phyloP scores from a whole-genome alignment of 2,329 filamentous ascomycete species.

The Dothiorella sarmentorum region DNA sequence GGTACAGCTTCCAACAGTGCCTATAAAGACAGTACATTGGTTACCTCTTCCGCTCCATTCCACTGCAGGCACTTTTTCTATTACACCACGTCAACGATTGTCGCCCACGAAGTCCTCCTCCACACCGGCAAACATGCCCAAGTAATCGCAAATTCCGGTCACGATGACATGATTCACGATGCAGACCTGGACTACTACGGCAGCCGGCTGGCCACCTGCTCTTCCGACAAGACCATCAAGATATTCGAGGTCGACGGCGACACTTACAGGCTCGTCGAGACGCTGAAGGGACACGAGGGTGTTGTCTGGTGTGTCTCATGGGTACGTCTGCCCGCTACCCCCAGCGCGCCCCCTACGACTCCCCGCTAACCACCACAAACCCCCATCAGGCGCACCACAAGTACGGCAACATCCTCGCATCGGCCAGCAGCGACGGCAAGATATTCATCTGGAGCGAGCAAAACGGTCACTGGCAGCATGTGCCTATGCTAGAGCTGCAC shows the following conservation, averaged over 20 bases:
- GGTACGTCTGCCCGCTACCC: constrained; percentile 44
- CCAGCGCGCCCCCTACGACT: neutral
- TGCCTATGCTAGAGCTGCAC: constrained; percentile 91
- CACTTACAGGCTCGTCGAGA: constrained; percentile 83
- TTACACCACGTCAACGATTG: constrained; percentile 3
- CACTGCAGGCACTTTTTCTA: constrained; percentile 16
- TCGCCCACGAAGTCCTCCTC: constrained; percentile 7
- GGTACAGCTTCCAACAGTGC: too few species aligned
- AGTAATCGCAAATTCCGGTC: constrained; percentile 79
- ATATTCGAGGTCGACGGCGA: constrained; percentile 98
- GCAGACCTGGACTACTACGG: constrained; percentile 98
- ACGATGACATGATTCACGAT: constrained; percentile 99
- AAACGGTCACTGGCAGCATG: constrained; percentile 59
- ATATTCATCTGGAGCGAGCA: constrained; percentile 98
- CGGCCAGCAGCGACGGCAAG: constrained; percentile 93
- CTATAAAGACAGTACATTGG: too few species aligned
- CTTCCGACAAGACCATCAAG: constrained; percentile 97
- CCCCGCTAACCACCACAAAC: constrained; percentile 3
- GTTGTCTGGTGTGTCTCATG: constrained; percentile 97
- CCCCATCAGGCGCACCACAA: constrained; percentile 75
- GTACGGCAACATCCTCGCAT: constrained; percentile 96
- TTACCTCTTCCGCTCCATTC: too few species aligned
- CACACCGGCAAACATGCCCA: constrained; percentile 48
- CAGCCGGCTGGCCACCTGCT: constrained; percentile 91
- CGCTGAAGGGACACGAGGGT: constrained; percentile 93